Conservation (phyloP, 1,139 yeast genomes). For the Suhomyces wounanorum region DNA sequence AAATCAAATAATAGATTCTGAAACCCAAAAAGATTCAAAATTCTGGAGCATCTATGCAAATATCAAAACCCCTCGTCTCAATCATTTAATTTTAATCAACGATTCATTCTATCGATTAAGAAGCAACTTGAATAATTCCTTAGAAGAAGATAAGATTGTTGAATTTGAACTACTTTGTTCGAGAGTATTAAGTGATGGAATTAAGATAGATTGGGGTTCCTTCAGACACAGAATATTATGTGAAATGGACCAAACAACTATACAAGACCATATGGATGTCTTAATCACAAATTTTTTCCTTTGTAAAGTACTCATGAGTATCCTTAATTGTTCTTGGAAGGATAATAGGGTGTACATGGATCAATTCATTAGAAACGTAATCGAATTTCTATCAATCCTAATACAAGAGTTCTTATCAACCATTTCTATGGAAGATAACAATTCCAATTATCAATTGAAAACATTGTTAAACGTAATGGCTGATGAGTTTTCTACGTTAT, state of each 20-base stretch:
- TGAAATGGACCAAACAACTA: not conserved
- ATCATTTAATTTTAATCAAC: not conserved
- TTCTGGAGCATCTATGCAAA: not conserved
- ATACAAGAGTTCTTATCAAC: conserved; percentile 35
- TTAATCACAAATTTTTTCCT: not conserved
- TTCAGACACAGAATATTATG: not conserved
- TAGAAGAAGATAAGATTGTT: conserved; percentile 8
- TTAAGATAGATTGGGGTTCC: conserved; percentile 8
- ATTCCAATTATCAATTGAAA: not conserved
- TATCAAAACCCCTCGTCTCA: not conserved
- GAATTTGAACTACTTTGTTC: conserved; percentile 15
- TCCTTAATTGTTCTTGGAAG: conserved; percentile 39
- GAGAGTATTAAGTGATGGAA: conserved; percentile 6
- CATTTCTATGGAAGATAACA: not conserved
- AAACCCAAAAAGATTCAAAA: not conserved
- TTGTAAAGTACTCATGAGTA: conserved; percentile 39
- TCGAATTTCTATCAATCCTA: conserved; percentile 39
- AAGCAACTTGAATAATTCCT: conserved; percentile 3
- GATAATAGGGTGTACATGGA: conserved; percentile 51
- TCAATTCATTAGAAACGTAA: conserved; percentile 39
- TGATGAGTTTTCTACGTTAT: conserved; percentile 7
- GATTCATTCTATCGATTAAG: not conserved
- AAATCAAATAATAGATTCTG: not conserved
- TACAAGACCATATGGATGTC: not conserved
- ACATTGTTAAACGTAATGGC: conserved; percentile 7